These are phyloP conservation scores for Rhodotorula sp. DNA, from an alignment of 1,284 basidiomycete genomes.

Conservation along the genomic window DNA sequence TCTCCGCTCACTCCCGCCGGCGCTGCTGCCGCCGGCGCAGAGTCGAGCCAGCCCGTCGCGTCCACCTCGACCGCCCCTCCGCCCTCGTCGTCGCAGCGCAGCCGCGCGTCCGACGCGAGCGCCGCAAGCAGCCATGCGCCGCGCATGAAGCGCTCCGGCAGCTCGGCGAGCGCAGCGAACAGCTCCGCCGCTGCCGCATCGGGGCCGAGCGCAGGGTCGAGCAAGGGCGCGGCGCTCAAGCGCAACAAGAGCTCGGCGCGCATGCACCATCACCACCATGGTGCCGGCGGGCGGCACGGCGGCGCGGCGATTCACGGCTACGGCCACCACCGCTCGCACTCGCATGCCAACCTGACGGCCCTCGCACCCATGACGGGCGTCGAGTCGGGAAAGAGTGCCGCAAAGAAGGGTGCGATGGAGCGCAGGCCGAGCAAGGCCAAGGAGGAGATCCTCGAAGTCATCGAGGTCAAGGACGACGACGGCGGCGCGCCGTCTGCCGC, in stretches of 20 bases:
- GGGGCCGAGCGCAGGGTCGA: background rate
- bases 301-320: background rate
- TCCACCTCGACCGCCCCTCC: conserved; percentile 3
- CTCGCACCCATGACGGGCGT: background rate
- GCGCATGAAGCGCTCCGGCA: background rate
- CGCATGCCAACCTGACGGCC: background rate
- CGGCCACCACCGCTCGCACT: conserved; percentile 4
- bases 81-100: background rate
- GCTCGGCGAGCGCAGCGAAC: background rate
- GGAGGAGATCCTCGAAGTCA: conserved; percentile 18
- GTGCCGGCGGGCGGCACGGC: too few species aligned
- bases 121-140: background rate
- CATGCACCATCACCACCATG: background rate
- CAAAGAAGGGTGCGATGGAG: background rate
- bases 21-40: background rate
- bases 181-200: background rate
- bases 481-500: background rate
- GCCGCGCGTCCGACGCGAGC: background rate
- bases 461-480: background rate
- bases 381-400: background rate
- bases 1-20: background rate
- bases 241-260: conserved; percentile 22
- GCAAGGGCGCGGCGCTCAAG: background rate
- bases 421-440: conserved; percentile 6
- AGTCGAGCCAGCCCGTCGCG: background rate